Conservation (phyloP, 495 filamentous ascomycete species). For the Penicillium daleae region DNA sequence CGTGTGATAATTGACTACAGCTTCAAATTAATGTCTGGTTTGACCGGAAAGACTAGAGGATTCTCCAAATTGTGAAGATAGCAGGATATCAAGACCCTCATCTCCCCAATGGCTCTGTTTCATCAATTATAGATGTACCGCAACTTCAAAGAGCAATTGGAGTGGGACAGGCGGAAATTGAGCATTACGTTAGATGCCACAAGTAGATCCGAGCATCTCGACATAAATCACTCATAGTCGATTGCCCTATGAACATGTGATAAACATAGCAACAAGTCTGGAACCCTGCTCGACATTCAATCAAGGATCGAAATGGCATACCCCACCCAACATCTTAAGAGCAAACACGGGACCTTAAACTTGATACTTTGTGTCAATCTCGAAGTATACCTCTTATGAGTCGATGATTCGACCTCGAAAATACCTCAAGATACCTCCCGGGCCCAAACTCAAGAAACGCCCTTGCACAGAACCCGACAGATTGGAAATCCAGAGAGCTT, state of each 20-base stretch:
- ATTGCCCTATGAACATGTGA: too few relatives aligned
- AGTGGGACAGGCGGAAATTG: background rate
- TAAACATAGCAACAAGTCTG: too few relatives aligned
- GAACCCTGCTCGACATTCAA: too few relatives aligned
- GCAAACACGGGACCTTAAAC: too few relatives aligned
- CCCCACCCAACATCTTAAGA: too few relatives aligned
- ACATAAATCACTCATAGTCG: background rate
- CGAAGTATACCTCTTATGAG: too few relatives aligned
- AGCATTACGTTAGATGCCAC: background rate
- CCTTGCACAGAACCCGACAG: conserved; percentile 3
- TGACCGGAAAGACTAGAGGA: too few relatives aligned
- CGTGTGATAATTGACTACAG: too few relatives aligned
- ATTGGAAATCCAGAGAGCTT: conserved; percentile 15
- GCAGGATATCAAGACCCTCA: background rate
- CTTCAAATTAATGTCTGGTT: too few relatives aligned
- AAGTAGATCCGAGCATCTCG: background rate
- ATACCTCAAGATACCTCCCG: background rate
- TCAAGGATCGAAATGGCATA: too few relatives aligned
- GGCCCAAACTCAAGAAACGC: background rate
- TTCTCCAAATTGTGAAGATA: too few relatives aligned
- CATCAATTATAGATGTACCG: background rate
- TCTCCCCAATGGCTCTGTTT: background rate
- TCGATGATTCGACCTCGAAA: background rate
- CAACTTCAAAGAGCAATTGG: background rate
- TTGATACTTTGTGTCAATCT: too few relatives aligned